phyloP scores from a whole-genome alignment of 176 grass and related monocot genomes.

The Avena atlantica region DNA sequence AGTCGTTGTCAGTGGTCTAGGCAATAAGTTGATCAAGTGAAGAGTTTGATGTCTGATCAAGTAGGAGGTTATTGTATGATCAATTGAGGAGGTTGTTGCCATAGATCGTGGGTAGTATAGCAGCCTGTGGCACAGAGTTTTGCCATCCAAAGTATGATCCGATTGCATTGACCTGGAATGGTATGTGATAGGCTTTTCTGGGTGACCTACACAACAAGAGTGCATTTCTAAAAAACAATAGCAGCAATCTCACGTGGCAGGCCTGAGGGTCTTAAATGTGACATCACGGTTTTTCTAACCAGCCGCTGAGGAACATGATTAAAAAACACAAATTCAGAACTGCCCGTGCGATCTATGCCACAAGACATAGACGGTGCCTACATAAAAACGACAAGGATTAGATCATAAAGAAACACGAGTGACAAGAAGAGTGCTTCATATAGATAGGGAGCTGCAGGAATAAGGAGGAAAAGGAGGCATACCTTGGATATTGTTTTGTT shows the following conservation, averaged over 20 bases:
- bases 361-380: background rate
- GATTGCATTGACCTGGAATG: background rate
- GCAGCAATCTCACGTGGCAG: background rate
- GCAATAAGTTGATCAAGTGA: too few relatives aligned
- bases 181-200: background rate
- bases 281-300: background rate
- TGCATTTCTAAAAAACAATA: background rate
- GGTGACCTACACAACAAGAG: background rate
- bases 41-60: too few relatives aligned
- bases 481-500: background rate
- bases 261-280: background rate
- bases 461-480: background rate
- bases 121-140: background rate
- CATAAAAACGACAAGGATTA: background rate
- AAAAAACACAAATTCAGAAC: background rate
- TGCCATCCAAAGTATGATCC: background rate
- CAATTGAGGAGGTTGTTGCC: too few relatives aligned
- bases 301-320: background rate
- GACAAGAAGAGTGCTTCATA: background rate
- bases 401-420: too few relatives aligned
- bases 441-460: background rate
- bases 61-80: too few relatives aligned
- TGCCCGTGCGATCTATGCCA: background rate
- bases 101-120: background rate
- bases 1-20: too few relatives aligned